Conservation (phyloP, 768 basidiomycete species). For the Arthromyces matolae region DNA sequence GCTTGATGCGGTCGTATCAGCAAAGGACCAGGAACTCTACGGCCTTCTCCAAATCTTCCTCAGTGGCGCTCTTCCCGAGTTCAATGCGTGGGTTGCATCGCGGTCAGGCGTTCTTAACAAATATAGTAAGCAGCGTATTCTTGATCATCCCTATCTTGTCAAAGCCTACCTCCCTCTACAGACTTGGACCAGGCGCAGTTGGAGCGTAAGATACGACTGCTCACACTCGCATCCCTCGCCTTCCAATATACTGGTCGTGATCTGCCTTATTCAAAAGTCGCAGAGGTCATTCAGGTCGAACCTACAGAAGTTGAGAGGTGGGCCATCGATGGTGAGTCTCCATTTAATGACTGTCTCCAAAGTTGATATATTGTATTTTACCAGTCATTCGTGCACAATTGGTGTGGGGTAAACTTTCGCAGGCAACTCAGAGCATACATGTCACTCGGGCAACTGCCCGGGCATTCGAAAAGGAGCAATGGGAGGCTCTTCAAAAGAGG, state of each 20-base stretch:
- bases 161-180: too few relatives aligned
- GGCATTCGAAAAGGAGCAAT: constrained; percentile 73
- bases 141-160: too few relatives aligned
- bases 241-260: constrained; percentile 72
- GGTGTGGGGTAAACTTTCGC: constrained; percentile 79
- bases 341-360: not conserved
- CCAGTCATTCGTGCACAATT: constrained; percentile 79
- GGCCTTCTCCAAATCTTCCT: constrained; percentile 75
- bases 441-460: constrained; percentile 73
- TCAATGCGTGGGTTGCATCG: constrained; percentile 53
- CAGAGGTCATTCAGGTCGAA: constrained; percentile 62
- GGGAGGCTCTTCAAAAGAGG: constrained; percentile 73
- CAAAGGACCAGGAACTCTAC: constrained; percentile 69
- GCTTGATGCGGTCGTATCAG: constrained; percentile 63
- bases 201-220: constrained; percentile 75
- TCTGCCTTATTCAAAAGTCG: constrained; percentile 68
- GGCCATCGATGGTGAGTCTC: constrained; percentile 75
- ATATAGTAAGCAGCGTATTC: constrained; percentile 45
- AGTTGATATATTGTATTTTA: too few relatives aligned
- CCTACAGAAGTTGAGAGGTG: constrained; percentile 73
- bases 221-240: constrained; percentile 74
- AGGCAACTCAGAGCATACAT: constrained; percentile 68
- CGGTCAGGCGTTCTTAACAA: constrained; percentile 49
- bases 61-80: constrained; percentile 57
- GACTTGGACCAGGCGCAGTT: constrained; percentile 57